A percentile compares a stretch with the other conserved stretches of the same genome.
These are phyloP conservation scores for Akanthomyces lecanii DNA, from an alignment of 2,329 filamentous ascomycete species.

Conservation along the genomic window DNA sequence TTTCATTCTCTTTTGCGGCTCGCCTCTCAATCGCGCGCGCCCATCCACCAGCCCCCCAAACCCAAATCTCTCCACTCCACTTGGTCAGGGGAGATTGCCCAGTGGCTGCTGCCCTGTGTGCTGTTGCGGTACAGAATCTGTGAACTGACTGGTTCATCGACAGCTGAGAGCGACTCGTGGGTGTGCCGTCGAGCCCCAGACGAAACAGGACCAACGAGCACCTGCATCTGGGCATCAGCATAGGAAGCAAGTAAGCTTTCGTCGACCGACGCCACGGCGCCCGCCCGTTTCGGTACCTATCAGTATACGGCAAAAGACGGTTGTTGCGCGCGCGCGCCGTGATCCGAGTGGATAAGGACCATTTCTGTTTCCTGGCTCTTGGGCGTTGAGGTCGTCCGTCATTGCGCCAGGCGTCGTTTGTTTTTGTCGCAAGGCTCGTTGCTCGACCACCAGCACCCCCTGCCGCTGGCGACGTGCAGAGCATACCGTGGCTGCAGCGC, in stretches of 20 bases:
- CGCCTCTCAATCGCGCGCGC: conserved; percentile 6
- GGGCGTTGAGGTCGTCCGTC: background rate
- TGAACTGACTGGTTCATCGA: conserved; percentile 7
- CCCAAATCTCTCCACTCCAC: conserved; percentile 1
- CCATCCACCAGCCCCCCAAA: background rate
- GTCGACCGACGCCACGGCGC: background rate
- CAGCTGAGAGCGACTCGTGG: conserved; percentile 15
- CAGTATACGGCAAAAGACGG: background rate
- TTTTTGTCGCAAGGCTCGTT: conserved; percentile 1
- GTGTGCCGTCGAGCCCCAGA: background rate
- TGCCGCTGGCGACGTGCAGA: background rate
- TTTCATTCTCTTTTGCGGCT: background rate
- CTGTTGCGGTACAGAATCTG: background rate
- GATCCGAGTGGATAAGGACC: background rate
- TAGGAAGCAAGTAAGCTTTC: too few species aligned
- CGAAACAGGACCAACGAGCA: background rate
- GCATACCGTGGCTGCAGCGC: background rate
- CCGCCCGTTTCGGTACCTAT: background rate
- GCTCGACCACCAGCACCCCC: background rate
- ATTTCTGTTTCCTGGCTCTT: background rate
- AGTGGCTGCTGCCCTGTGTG: background rate
- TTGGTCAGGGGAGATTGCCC: background rate
- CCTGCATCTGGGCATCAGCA: background rate
- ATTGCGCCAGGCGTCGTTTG: background rate
- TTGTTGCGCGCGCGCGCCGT: background rate